Percentiles rank a stretch among this genome's conserved stretches.
Conservation (phyloP, 805 yeast species). For the Candida quercuum region DNA sequence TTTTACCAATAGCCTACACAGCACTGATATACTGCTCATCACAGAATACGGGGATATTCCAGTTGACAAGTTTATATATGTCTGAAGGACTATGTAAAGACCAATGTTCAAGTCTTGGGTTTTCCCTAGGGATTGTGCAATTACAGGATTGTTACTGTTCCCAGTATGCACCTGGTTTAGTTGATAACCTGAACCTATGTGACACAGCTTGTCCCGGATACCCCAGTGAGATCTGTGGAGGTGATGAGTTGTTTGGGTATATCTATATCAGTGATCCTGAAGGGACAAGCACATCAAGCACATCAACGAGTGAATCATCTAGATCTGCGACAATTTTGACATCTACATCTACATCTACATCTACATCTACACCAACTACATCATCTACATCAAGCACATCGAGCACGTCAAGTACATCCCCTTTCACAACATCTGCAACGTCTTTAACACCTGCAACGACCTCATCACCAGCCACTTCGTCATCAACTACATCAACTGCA, state of each 20-base stretch:
- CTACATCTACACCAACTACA: slow-evolving; percentile 3
- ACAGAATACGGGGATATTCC: slow-evolving; percentile 12
- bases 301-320: slow-evolving; percentile 1
- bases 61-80: slow-evolving; percentile 17
- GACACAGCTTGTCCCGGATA: slow-evolving; percentile 35
- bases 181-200: slow-evolving; percentile 26
- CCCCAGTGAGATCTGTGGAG: slow-evolving; percentile 34
- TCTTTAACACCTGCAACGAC: slow-evolving; percentile 6
- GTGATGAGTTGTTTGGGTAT: slow-evolving; percentile 37
- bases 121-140: slow-evolving; percentile 35
- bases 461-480: slow-evolving; percentile 4
- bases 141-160: slow-evolving; percentile 38
- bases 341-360: slow-evolving; percentile 10
- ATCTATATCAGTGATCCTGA: slow-evolving; percentile 21
- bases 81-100: slow-evolving; percentile 40
- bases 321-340: slow-evolving; percentile 14
- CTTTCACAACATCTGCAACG: slow-evolving; percentile 3
- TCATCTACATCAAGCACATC: slow-evolving; percentile 7
- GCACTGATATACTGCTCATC: slow-evolving; percentile 15
- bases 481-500: slow-evolving; percentile 2
- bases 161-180: slow-evolving; percentile 30
- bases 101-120: slow-evolving; percentile 26
- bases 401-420: slow-evolving; percentile 5
- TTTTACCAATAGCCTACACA: not conserved
- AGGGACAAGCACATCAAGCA: too few relatives aligned